Evolutionary conservation across 805 yeast species (phyloP), one percentile per base, ranked within the genome.

Genomic region (Kodamaea leandrae): DNA sequence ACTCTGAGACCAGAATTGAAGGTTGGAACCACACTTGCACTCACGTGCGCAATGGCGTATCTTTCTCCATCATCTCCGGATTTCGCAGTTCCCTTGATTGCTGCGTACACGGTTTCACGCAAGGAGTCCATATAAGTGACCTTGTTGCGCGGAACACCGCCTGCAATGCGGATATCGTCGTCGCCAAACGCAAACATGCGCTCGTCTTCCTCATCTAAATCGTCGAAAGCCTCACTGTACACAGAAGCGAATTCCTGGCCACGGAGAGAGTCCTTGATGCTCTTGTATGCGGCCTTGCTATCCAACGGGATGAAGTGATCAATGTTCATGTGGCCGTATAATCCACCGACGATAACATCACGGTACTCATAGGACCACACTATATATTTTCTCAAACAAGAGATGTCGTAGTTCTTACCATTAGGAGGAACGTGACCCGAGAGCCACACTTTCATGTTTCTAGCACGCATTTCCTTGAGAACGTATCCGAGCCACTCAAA

Each of bases 361-460:
- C 95, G 71, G 57, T 83, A 87, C 57, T 86, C 96, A 53, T 86
- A 78, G 25, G 80, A 63, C 95, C 95, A 87, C n/a, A 80, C 72
- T 17, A 84, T 76, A 60, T 80, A 83, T 59, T 86, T 86, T 37
- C 87, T 69, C 49, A 77, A 80, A 55, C 96, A 87, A 32, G 82
- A 71, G 14, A 73, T 67, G 52, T 87, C 95, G 46, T 76, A 78
- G 58, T 87, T 87, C 58, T 86, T 86, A 18, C 80, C 80, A 35
- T 82, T 77, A 4, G 96, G 95, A 3, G 96, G 96, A 12, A 88
- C 95, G 65, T 87, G 96, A 4, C 96, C 95, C 32, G 83, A 70
- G 16, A 87, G 63, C 95, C 95, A 88, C 13, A 84, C 95, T 63
- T 87, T 87, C 78, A 87, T 82, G 13, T 77, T 76, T 45, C 95